phyloP scores from a whole-genome alignment of 306 rosid genomes.

The Dryas drummondii region DNA sequence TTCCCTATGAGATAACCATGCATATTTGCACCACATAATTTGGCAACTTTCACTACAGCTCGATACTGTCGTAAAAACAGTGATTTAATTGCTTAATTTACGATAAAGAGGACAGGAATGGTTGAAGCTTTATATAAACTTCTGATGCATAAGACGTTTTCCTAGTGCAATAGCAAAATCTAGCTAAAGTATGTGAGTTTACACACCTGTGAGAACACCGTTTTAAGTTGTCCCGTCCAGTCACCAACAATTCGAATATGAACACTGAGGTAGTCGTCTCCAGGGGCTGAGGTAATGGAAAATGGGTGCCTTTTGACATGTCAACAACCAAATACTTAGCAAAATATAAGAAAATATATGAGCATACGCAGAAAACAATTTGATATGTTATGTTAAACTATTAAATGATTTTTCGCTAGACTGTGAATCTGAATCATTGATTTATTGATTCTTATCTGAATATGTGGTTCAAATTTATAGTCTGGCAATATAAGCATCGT shows the following conservation, averaged over 20 bases:
- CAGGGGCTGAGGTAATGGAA: conserved; percentile 70
- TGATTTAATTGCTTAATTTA: too few species aligned
- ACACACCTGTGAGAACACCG: conserved; percentile 53
- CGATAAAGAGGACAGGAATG: background rate
- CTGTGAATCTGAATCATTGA: background rate
- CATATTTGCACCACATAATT: background rate
- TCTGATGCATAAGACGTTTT: background rate
- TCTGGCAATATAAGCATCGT: too few species aligned
- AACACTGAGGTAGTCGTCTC: conserved; percentile 59
- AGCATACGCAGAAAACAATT: background rate
- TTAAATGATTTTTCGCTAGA: background rate
- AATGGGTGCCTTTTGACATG: conserved; percentile 55
- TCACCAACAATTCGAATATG: conserved; percentile 64
- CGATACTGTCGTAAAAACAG: background rate
- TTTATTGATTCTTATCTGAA: background rate
- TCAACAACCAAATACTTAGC: background rate
- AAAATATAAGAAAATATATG: background rate
- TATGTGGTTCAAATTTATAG: too few species aligned
- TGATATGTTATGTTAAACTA: background rate
- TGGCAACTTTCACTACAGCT: background rate
- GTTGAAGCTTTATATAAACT: background rate
- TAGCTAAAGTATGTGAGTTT: background rate
- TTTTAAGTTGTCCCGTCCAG: conserved; percentile 55
- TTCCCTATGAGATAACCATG: background rate
- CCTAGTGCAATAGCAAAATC: background rate